Percentiles rank a stretch among this genome's conserved stretches.
Evolutionary conservation across 495 filamentous ascomycete species (phyloP).

Genomic region (Gamarada debralockiae): DNA sequence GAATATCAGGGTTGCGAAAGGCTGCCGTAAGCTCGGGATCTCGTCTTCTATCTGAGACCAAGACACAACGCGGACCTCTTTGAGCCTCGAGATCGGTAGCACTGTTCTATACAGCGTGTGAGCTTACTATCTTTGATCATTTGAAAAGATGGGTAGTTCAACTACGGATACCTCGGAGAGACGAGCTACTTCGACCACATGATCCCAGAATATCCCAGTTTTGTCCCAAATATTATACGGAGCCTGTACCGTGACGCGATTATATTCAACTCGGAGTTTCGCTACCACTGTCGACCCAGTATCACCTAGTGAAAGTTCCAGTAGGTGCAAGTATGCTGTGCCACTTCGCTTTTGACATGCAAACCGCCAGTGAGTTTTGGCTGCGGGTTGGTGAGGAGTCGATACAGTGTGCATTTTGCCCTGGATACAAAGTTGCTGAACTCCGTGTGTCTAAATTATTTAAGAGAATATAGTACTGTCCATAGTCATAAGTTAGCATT

Average conservation of each 20-base stretch:
- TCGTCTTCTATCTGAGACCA: neutral
- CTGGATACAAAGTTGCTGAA: too few species aligned
- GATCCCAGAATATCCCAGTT: neutral
- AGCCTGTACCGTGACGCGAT: neutral
- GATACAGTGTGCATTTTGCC: neutral
- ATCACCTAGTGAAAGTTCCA: neutral
- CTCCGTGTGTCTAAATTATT: too few species aligned
- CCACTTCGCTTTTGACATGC: neutral
- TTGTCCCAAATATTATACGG: neutral
- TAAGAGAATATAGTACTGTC: too few species aligned
- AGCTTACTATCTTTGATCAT: too few species aligned
- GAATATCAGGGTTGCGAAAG: neutral
- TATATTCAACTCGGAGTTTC: neutral
- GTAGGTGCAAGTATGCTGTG: neutral
- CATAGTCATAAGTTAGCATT: too few species aligned
- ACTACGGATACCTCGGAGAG: slow-evolving; percentile 1
- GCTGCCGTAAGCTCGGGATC: slow-evolving; percentile 1
- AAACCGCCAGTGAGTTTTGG: neutral
- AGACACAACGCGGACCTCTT: neutral
- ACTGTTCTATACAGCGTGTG: too few species aligned
- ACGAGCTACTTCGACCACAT: neutral
- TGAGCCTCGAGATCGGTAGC: slow-evolving; percentile 4
- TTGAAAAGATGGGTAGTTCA: too few species aligned
- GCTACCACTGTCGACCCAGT: neutral
- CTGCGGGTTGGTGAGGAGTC: neutral